Evolutionary conservation across 75 land plant genomes (phyloP), one percentile per base, ranked within the genome.

Genomic region (Adiantum capillusveneris): DNA sequence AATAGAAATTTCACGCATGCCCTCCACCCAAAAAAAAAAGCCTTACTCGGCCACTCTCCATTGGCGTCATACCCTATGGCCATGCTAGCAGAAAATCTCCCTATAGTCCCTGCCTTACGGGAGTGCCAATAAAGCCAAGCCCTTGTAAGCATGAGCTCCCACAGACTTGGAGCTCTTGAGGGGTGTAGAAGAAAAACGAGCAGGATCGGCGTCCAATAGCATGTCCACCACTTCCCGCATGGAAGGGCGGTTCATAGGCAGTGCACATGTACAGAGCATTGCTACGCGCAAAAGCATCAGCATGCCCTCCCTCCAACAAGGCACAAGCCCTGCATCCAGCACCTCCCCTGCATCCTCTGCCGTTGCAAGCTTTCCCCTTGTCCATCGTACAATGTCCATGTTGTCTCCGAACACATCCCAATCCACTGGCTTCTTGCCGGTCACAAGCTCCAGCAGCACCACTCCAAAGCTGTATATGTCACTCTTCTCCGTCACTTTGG

Each of bases 391-490:
- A 0, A 84, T 29, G 31, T 84, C 84, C 25, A 83, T 48, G 29
- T 59, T 62, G 20, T 72, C 86, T 17, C 48, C 60, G 7, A 62
- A 31, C 27, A 67, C 76, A 2, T 55, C 46, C 41, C 67, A 37
- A 27, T 74, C 81, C 11, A 46, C 50, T 2, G 18, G 50, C 17
- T 46, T 79, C 59, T 56, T 80, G 46, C 88, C 88, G 0, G 85
- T 85, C 51, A 81, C 58, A 37, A 85, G 70, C 52, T 85, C 89
- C 77, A 82, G 64, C 25, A 85, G 66, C 6, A 85, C 85, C 14
- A 85, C 82, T 6, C 89, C 89, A 21, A 76, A 85, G 71, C 78
- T 68, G 65, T 77, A 84, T 18, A 74, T 72, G 61, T 81, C 87
- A 65, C 68, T 84, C 30, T 81, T 57, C 45, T 77, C 81, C 0